Evolutionary conservation across 2,329 filamentous ascomycete species (phyloP).

Genomic region (Epichloe bromicola): DNA sequence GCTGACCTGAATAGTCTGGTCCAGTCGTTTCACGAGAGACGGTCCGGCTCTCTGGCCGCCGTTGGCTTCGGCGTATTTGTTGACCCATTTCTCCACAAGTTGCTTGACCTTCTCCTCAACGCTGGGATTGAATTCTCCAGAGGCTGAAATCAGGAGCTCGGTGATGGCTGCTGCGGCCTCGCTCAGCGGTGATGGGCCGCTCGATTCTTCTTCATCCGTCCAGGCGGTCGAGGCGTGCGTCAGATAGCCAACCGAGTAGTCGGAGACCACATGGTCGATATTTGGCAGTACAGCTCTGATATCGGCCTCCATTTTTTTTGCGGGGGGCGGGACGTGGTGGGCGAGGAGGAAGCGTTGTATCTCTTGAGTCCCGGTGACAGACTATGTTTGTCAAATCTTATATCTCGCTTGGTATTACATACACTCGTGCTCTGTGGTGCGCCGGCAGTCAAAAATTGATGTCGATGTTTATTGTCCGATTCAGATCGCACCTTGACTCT

Average conservation of each 20-base stretch:
- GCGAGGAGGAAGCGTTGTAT: neutral
- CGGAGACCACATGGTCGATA: slow-evolving; percentile 77
- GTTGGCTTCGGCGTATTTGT: slow-evolving; percentile 62
- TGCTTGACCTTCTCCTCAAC: slow-evolving; percentile 68
- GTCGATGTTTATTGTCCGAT: neutral
- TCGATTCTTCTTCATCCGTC: slow-evolving; percentile 57
- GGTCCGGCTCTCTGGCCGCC: slow-evolving; percentile 60
- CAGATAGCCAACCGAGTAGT: slow-evolving; percentile 90
- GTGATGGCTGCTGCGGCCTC: slow-evolving; percentile 77
- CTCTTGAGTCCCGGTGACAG: neutral
- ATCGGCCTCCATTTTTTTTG: slow-evolving; percentile 63
- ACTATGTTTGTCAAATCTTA: no score
- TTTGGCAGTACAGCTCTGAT: slow-evolving; percentile 73
- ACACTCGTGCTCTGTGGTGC: neutral
- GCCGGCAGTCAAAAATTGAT: no score
- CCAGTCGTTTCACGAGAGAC: slow-evolving; percentile 69
- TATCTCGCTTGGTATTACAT: no score
- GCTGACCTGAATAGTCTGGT: slow-evolving; percentile 90
- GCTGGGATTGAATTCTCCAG: slow-evolving; percentile 60
- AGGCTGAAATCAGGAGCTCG: slow-evolving; percentile 87
- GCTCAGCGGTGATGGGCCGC: slow-evolving; percentile 59
- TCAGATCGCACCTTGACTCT: neutral
- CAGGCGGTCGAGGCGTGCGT: slow-evolving; percentile 83
- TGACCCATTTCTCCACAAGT: slow-evolving; percentile 82
- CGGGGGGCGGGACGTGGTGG: neutral